These are phyloP conservation scores for Lactifluus subvellereus DNA, from an alignment of 768 basidiomycete species.

Conservation along the genomic window DNA sequence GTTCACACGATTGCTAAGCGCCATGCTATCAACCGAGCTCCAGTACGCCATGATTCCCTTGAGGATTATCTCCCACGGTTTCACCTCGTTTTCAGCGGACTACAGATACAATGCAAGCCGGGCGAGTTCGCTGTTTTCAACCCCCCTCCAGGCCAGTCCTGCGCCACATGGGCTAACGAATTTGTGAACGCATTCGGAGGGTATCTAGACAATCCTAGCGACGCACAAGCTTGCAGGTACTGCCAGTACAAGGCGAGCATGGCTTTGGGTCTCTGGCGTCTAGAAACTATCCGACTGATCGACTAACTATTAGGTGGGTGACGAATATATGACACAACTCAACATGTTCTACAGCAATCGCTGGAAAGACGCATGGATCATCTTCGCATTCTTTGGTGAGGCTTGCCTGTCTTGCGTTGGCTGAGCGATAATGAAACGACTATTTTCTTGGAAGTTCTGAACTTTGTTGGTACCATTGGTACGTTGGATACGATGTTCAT, in stretches of 20 bases:
- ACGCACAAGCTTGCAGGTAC: slow-evolving; percentile 58
- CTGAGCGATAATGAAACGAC: neutral
- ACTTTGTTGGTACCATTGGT: slow-evolving; percentile 56
- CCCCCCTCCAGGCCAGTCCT: slow-evolving; percentile 71
- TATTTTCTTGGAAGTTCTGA: slow-evolving; percentile 46
- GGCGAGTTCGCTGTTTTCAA: slow-evolving; percentile 68
- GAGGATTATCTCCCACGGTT: neutral
- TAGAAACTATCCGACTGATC: neutral
- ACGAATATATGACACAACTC: slow-evolving; percentile 60
- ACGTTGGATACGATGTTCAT: slow-evolving; percentile 21
- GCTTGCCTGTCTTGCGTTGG: slow-evolving; percentile 4
- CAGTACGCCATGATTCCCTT: slow-evolving; percentile 40
- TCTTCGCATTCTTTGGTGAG: slow-evolving; percentile 56
- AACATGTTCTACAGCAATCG: slow-evolving; percentile 56
- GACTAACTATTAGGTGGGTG: slow-evolving; percentile 41
- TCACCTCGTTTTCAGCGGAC: slow-evolving; percentile 38
- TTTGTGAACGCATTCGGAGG: slow-evolving; percentile 63
- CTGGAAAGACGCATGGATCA: slow-evolving; percentile 64
- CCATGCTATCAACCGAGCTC: slow-evolving; percentile 74
- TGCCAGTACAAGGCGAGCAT: slow-evolving; percentile 56
- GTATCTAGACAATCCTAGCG: slow-evolving; percentile 63
- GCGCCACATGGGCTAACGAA: slow-evolving; percentile 56
- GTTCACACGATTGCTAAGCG: slow-evolving; percentile 61
- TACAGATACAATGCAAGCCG: slow-evolving; percentile 55
- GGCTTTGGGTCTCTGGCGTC: neutral